A percentile compares a stretch with the other conserved stretches of the same genome.
phyloP scores from a whole-genome alignment of 73 alveolate genomes.

The Stentor roeselii region DNA sequence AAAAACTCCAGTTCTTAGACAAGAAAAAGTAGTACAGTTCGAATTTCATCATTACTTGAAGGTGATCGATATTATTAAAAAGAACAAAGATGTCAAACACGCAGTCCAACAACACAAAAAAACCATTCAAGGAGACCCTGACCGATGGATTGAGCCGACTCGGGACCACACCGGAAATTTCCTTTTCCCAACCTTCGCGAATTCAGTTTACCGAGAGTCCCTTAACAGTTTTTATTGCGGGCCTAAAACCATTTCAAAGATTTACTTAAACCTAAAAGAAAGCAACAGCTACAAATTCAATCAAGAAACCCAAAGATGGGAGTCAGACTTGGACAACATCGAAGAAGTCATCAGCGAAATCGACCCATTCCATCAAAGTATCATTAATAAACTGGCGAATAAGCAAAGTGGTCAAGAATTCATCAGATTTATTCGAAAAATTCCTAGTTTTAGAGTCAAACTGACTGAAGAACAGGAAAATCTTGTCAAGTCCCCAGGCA shows the following conservation, averaged over 20 bases:
- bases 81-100: background rate
- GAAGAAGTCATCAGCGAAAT: background rate
- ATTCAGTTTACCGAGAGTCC: background rate
- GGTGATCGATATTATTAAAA: constrained; percentile 25
- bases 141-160: background rate
- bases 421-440: background rate
- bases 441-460: constrained; percentile 27
- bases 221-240: too few relatives aligned
- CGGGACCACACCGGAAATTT: background rate
- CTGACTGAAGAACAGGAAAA: constrained; percentile 47
- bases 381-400: constrained; percentile 5
- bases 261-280: background rate
- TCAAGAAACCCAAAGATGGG: background rate
- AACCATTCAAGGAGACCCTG: background rate
- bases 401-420: background rate
- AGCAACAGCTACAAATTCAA: background rate
- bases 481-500: constrained; percentile 36
- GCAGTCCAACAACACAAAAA: background rate
- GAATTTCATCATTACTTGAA: background rate
- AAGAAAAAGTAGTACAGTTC: background rate
- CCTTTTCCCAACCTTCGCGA: background rate
- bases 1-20: background rate
- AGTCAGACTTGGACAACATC: background rate
- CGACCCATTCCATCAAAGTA: background rate
- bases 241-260: background rate